Base-by-base conservation (phyloP, 2,329 filamentous ascomycete genomes). In the Aspergillus viridinutans region DNA sequence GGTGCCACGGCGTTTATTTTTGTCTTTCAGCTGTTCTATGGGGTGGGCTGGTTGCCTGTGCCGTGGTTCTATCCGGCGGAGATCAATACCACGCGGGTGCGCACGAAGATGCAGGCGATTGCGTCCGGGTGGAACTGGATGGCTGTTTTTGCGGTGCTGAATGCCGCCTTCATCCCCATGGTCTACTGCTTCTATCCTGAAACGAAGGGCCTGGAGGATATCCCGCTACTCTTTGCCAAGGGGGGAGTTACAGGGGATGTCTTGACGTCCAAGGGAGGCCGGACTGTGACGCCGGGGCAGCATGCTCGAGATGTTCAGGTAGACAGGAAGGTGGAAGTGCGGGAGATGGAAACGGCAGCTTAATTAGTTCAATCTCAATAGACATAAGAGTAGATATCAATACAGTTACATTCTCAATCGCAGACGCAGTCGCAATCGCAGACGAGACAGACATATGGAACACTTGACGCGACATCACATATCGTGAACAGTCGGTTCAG, bases 101-200 rank as follows among this genome's bases (percentile, higher is more conserved):
- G 77, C 4, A 70, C 73, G 4, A 67, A 70, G 10, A 75, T 72
- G 58, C 71, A 74, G 53, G 74, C 78, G 0, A 72, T 80, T 42
- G 75, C 72, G 3, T 72, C 70, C 0, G 69, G 68, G 0, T 68
- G 68, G 43, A 72, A 72, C 55, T 73, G 71, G 71, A 71, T 73
- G 62, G 70, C 69, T 45, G 70, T 73, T 12, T 71, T 71, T 66
- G 61, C 67, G 0, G 51, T 60, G 21, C 60, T 68, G 9, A 67
- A 59, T 57, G 51, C 53, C 20, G 49, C 56, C 9, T 65, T 68
- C 57, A 71, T 80, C 17, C 77, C 77, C 0, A 84, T 85, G 49
- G 81, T 87, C 47, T 88, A 81, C 75, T 84, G 85, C 67, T 80
- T 85, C 64, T 85, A 86, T 3, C 85, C 85, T 0, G 85, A 88